These are phyloP conservation scores for Plasmodium vivax DNA, from an alignment of 169 alveolate species.

Conservation along the genomic window DNA sequence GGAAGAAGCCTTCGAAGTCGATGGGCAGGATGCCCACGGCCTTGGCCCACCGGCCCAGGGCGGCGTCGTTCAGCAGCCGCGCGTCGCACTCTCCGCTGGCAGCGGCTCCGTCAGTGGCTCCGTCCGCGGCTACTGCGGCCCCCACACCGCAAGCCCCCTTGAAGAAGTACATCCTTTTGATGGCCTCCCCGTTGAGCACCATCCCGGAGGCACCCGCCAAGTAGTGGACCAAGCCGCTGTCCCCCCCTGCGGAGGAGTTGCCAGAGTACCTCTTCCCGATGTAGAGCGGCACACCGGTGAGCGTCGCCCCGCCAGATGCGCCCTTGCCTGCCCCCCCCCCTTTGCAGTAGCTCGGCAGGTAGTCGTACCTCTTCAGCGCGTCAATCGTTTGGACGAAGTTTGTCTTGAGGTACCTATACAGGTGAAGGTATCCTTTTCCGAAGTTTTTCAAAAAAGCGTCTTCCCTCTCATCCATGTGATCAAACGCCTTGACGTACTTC, in stretches of 20 bases:
- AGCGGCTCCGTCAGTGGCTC: neutral
- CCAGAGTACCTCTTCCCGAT: conserved; percentile 32
- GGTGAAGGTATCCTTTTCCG: neutral
- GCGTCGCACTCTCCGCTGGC: neutral
- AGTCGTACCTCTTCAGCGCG: conserved; percentile 33
- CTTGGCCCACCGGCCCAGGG: conserved; percentile 54
- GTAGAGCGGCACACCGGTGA: conserved; percentile 8
- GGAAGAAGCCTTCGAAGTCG: conserved; percentile 73
- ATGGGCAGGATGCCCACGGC: conserved; percentile 27
- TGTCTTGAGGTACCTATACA: conserved; percentile 23
- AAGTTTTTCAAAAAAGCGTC: conserved; percentile 12
- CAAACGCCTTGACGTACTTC: conserved; percentile 24
- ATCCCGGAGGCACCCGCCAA: conserved; percentile 66
- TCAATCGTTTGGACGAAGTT: neutral
- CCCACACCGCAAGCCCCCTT: neutral
- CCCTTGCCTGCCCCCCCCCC: neutral
- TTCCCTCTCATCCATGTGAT: conserved; percentile 21
- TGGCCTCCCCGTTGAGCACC: conserved; percentile 41
- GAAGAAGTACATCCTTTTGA: conserved; percentile 30
- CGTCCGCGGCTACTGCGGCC: too few relatives aligned
- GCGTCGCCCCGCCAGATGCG: neutral
- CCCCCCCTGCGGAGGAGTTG: neutral
- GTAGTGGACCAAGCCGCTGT: neutral
- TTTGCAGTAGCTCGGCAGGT: conserved; percentile 34
- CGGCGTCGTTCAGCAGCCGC: conserved; percentile 3